phyloP scores from a whole-genome alignment of 2,329 filamentous ascomycete species.

The Penicillium thymicola region DNA sequence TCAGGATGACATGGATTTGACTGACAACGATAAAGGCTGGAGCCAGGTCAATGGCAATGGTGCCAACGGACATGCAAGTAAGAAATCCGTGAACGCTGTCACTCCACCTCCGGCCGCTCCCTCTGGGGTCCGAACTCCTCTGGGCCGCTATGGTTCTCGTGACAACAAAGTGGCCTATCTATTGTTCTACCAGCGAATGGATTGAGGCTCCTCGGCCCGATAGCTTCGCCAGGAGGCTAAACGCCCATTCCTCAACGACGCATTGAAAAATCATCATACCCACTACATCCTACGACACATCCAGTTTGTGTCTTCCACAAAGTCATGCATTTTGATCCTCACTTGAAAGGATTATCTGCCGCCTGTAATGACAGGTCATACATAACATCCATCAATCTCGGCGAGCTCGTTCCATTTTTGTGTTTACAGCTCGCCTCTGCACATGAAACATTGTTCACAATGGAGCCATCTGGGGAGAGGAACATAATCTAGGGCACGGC shows the following conservation, averaged over 20 bases:
- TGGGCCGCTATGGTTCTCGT: conserved; percentile 60
- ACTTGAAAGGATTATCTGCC: conserved; percentile 2
- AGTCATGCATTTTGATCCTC: conserved; percentile 5
- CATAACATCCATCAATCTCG: conserved; percentile 9
- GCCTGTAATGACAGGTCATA: conserved; percentile 11
- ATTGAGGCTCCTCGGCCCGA: conserved; percentile 15
- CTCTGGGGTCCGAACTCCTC: conserved; percentile 58
- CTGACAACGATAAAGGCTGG: conserved; percentile 65
- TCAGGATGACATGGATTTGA: conserved; percentile 65
- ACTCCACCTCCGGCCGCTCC: conserved; percentile 50
- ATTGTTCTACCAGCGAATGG: conserved; percentile 83
- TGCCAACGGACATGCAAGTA: conserved; percentile 47
- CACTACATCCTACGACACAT: conserved; percentile 1
- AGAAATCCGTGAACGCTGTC: conserved; percentile 74
- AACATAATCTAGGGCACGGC: conserved; percentile 3
- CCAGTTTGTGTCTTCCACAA: conserved; percentile 3
- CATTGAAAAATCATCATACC: conserved; percentile 13
- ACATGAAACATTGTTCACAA: not conserved
- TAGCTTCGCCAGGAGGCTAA: not conserved
- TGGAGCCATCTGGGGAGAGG: not conserved
- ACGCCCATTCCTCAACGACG: not conserved
- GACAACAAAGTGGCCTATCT: conserved; percentile 98
- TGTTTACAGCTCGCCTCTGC: conserved; percentile 1
- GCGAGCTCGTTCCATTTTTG: conserved; percentile 1
- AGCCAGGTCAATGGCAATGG: conserved; percentile 72